Evolutionary conservation across 306 rosid genomes (phyloP).

Genomic region (Fragaria vesca): DNA sequence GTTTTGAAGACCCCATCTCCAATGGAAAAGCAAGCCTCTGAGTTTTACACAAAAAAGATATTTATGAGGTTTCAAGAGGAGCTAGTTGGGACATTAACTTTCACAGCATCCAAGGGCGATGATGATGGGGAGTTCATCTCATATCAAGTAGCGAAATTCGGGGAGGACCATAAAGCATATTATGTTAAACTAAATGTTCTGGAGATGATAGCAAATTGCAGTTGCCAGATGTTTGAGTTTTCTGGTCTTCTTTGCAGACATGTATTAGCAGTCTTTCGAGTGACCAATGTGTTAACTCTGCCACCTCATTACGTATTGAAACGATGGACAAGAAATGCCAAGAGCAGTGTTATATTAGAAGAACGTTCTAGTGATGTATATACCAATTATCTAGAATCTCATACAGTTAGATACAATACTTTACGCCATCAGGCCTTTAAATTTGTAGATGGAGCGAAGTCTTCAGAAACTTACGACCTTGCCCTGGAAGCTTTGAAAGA

Average conservation of each 20-base stretch:
- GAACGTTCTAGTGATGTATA: conserved; percentile 70
- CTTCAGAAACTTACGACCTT: conserved; percentile 60
- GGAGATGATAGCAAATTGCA: conserved; percentile 86
- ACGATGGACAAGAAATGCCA: conserved; percentile 98
- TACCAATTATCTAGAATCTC: conserved; percentile 91
- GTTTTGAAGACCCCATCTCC: conserved; percentile 93
- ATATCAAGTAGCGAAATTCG: conserved; percentile 85
- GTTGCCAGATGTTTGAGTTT: conserved; percentile 99
- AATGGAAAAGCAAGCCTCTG: conserved; percentile 97
- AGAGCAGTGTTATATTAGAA: conserved; percentile 84
- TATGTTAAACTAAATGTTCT: conserved; percentile 79
- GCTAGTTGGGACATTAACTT: conserved; percentile 87
- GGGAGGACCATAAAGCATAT: conserved; percentile 86
- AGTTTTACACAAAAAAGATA: conserved; percentile 80
- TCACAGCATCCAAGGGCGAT: conserved; percentile 83
- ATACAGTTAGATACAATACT: conserved; percentile 87
- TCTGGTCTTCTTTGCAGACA: conserved; percentile 99
- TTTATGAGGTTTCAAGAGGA: conserved; percentile 94
- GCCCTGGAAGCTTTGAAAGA: conserved; percentile 69
- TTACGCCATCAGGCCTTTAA: conserved; percentile 83
- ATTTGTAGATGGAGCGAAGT: conserved; percentile 81
- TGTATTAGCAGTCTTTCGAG: conserved; percentile 92
- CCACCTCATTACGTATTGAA: conserved; percentile 91
- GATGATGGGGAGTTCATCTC: conserved; percentile 81
- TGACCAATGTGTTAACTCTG: conserved; percentile 94